phyloP scores from a whole-genome alignment of 176 grass and related monocot species.

The Oryza nivara region DNA sequence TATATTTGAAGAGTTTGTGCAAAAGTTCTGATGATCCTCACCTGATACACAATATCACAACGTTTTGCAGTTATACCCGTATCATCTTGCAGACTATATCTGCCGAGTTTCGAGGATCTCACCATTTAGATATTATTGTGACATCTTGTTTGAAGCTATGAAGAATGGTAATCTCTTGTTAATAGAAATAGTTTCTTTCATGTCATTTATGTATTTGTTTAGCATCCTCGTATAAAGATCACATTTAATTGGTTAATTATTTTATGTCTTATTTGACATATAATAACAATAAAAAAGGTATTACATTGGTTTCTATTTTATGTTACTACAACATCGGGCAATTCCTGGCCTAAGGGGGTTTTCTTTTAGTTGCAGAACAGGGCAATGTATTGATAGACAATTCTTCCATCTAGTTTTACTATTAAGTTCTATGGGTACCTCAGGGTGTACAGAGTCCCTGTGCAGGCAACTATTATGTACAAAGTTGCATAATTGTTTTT shows the following conservation, averaged over 20 bases:
- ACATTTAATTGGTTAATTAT: constrained; percentile 2
- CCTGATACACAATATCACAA: constrained; percentile 31
- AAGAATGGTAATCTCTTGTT: constrained; percentile 78
- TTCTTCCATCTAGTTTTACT: background rate
- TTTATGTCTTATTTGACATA: constrained; percentile 7
- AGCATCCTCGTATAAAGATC: constrained; percentile 8
- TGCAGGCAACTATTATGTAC: background rate
- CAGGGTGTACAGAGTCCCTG: background rate
- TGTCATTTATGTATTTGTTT: constrained; percentile 31
- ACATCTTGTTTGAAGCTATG: constrained; percentile 96
- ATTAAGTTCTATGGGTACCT: background rate
- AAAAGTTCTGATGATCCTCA: constrained; percentile 26
- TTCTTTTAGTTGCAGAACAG: background rate
- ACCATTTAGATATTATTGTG: constrained; percentile 96
- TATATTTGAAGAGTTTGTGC: constrained; percentile 11
- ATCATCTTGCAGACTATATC: constrained; percentile 95
- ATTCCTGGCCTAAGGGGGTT: background rate
- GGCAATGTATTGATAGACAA: constrained; percentile 7
- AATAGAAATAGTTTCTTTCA: constrained; percentile 7
- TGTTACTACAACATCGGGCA: background rate
- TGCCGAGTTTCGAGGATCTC: constrained; percentile 87
- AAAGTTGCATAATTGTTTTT: background rate
- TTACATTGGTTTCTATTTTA: constrained; percentile 22
- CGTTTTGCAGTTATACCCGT: constrained; percentile 85
- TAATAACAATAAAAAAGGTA: background rate